Evolutionary conservation across 2,329 filamentous ascomycete genomes (phyloP).

Genomic region (Aspergillus texensis): DNA sequence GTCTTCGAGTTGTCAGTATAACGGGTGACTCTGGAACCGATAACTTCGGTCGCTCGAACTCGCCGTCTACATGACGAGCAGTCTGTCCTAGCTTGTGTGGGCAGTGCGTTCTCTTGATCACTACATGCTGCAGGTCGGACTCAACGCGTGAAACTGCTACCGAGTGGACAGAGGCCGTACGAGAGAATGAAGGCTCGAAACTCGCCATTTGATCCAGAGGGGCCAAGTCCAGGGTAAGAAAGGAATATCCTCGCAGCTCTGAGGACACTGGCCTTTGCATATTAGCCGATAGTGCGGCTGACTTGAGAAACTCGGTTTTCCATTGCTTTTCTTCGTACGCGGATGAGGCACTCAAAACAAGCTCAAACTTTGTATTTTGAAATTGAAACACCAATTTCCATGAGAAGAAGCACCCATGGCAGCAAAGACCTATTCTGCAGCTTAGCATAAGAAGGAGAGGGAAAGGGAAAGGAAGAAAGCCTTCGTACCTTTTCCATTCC

Average conservation of each 20-base stretch:
- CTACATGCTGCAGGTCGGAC: constrained; percentile 71
- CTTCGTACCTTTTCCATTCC: constrained; percentile 39
- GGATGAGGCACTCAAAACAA: constrained; percentile 85
- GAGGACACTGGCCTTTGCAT: constrained; percentile 50
- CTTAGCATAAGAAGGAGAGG: constrained; percentile 13
- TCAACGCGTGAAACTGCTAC: constrained; percentile 73
- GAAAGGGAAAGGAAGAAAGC: background rate
- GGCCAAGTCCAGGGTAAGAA: constrained; percentile 69
- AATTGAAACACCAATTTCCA: constrained; percentile 91
- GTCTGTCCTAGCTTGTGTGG: constrained; percentile 59
- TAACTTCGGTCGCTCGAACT: constrained; percentile 78
- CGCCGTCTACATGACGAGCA: constrained; percentile 46
- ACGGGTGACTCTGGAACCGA: constrained; percentile 69
- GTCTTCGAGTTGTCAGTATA: constrained; percentile 72
- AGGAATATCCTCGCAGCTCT: constrained; percentile 31
- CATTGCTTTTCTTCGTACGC: constrained; percentile 78
- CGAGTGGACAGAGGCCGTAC: constrained; percentile 72
- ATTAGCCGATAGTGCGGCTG: constrained; percentile 53
- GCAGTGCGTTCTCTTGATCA: constrained; percentile 81
- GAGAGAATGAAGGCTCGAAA: constrained; percentile 63
- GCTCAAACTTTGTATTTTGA: constrained; percentile 75
- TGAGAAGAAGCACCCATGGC: constrained; percentile 80
- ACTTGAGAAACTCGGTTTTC: constrained; percentile 66
- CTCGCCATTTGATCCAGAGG: constrained; percentile 76
- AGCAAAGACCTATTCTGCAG: constrained; percentile 70